Evolutionary conservation across 169 alveolate genomes (phyloP).

Genomic region (Plasmodium cynomolgi): DNA sequence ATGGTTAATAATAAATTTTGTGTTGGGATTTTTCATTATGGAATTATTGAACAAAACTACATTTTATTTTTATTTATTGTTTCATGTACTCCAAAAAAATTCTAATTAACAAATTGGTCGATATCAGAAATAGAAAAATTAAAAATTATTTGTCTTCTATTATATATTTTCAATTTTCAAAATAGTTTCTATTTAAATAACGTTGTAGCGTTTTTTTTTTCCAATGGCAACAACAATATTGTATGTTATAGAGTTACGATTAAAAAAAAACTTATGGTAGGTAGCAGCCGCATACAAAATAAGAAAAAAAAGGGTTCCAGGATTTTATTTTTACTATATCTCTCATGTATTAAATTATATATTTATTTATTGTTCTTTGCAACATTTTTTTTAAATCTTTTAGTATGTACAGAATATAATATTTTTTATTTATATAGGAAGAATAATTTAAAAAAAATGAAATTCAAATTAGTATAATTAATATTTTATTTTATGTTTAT

Average conservation of each 20-base stretch:
- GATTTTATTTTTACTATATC: neutral
- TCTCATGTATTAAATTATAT: neutral
- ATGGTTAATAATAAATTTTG: neutral
- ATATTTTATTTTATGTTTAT: neutral
- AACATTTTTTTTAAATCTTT: neutral
- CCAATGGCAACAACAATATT: neutral
- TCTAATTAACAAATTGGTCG: neutral
- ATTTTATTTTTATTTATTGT: neutral
- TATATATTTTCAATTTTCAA: neutral
- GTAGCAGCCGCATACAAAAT: neutral
- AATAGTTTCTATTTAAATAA: neutral
- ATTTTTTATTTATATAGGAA: neutral
- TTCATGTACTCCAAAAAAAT: neutral
- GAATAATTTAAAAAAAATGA: neutral
- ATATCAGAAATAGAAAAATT: neutral
- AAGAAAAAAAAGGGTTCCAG: neutral
- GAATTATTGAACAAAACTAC: neutral
- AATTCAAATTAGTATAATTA: too few species aligned
- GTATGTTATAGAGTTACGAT: neutral
- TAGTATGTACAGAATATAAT: neutral
- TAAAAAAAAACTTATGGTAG: neutral
- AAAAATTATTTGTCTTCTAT: neutral
- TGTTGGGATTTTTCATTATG: neutral
- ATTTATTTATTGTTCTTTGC: neutral
- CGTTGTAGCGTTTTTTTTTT: neutral